A percentile compares a stretch with the other conserved stretches of the same genome.
Conservation (phyloP, 495 filamentous ascomycete genomes). For the Recurvomyces mirabilis region DNA sequence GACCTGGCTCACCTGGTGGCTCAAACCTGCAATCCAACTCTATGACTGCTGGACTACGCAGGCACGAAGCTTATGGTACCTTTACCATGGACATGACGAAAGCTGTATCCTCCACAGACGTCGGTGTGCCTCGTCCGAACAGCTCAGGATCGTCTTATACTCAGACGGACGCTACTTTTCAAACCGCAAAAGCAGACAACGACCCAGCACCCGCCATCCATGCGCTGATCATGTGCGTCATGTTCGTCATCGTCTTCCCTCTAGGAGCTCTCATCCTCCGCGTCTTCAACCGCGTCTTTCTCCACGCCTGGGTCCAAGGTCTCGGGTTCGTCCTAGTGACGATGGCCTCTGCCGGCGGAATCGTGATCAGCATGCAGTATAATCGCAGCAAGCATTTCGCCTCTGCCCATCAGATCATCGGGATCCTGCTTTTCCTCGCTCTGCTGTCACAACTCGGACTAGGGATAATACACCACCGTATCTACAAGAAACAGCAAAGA, state of each 20-base stretch:
- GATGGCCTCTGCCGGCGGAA: slow-evolving; percentile 40
- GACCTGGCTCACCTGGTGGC: slow-evolving; percentile 22
- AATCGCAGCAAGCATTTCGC: slow-evolving; percentile 43
- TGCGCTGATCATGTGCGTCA: slow-evolving; percentile 41
- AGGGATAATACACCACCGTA: slow-evolving; percentile 37
- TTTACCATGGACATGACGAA: slow-evolving; percentile 44
- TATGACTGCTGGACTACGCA: slow-evolving; percentile 33
- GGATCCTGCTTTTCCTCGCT: slow-evolving; percentile 39
- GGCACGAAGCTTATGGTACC: slow-evolving; percentile 43
- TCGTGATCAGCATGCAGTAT: slow-evolving; percentile 40
- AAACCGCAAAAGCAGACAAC: slow-evolving; percentile 11
- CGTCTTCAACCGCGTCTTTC: slow-evolving; percentile 35
- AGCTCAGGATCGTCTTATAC: neutral
- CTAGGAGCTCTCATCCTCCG: slow-evolving; percentile 42
- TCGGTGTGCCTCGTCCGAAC: slow-evolving; percentile 10
- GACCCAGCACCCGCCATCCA: slow-evolving; percentile 37
- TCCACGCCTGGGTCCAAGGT: slow-evolving; percentile 39
- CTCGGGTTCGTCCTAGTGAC: slow-evolving; percentile 36
- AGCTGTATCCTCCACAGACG: slow-evolving; percentile 29
- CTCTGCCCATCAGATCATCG: slow-evolving; percentile 49
- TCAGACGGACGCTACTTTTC: slow-evolving; percentile 1
- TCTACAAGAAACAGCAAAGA: slow-evolving; percentile 36
- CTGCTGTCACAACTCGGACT: slow-evolving; percentile 40
- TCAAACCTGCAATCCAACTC: slow-evolving; percentile 32
- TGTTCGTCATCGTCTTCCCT: slow-evolving; percentile 44